Percentiles rank a stretch among this genome's conserved stretches.
Conservation (phyloP, 805 yeast species). For the Wickerhamomyces ciferrii region DNA sequence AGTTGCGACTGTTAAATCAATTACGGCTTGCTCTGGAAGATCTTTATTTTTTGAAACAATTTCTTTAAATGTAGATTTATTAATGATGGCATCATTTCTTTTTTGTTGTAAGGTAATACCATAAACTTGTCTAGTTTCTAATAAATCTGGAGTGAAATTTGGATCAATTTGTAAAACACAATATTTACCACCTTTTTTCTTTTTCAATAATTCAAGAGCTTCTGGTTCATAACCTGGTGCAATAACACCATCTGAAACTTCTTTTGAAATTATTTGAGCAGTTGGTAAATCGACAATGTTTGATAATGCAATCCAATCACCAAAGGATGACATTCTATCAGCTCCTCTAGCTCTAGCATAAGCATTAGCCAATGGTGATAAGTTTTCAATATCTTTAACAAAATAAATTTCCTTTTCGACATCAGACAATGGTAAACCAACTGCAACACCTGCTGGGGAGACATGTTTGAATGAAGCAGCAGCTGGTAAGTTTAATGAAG, state of each 20-base stretch:
- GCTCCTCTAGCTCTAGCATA: slow-evolving; percentile 99
- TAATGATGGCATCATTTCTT: slow-evolving; percentile 96
- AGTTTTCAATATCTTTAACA: slow-evolving; percentile 89
- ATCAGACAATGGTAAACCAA: slow-evolving; percentile 88
- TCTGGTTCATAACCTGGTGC: slow-evolving; percentile 96
- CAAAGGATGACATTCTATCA: slow-evolving; percentile 98
- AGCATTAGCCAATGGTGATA: slow-evolving; percentile 95
- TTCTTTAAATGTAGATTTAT: slow-evolving; percentile 85
- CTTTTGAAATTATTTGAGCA: slow-evolving; percentile 94
- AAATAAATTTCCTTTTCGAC: slow-evolving; percentile 93
- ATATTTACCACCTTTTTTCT: slow-evolving; percentile 97
- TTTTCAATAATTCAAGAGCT: slow-evolving; percentile 81
- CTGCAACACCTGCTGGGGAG: slow-evolving; percentile 98
- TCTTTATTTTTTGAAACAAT: slow-evolving; percentile 82
- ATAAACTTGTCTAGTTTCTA: slow-evolving; percentile 92
- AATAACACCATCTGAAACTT: slow-evolving; percentile 97
- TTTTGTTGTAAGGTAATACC: slow-evolving; percentile 95
- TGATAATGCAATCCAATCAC: slow-evolving; percentile 96
- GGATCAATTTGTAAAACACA: slow-evolving; percentile 96
- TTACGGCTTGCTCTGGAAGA: slow-evolving; percentile 85
- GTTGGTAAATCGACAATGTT: slow-evolving; percentile 95
- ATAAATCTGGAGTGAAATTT: slow-evolving; percentile 71
- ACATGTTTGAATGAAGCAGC: slow-evolving; percentile 99
- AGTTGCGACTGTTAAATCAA: slow-evolving; percentile 95
- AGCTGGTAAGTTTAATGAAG: slow-evolving; percentile 92